phyloP scores from a whole-genome alignment of 2,329 filamentous ascomycete species.

The Fusarium bactridioides region DNA sequence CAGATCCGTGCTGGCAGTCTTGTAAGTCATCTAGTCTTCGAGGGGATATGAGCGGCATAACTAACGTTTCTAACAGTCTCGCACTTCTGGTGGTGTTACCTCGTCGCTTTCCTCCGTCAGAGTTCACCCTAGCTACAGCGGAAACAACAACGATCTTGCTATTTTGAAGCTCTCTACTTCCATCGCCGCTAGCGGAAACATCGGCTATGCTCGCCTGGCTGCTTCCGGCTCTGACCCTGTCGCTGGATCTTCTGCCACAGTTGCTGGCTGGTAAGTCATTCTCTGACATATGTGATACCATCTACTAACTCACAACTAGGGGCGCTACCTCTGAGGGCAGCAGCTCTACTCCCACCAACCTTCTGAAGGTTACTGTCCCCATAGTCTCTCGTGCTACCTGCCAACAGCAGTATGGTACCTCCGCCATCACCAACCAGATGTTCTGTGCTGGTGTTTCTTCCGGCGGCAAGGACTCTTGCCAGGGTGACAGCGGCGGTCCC shows the following conservation, averaged over 20 bases:
- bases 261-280: slow-evolving; percentile 42
- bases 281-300: accelerated
- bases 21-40: neutral
- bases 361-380: slow-evolving; percentile 45
- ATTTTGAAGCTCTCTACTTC: slow-evolving; percentile 42
- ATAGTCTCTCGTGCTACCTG: slow-evolving; percentile 42
- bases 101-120: slow-evolving; percentile 37
- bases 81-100: slow-evolving; percentile 39
- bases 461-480: slow-evolving; percentile 46
- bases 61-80: slow-evolving; percentile 13
- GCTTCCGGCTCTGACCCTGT: slow-evolving; percentile 39
- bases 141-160: slow-evolving; percentile 41
- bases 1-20: slow-evolving; percentile 41
- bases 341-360: slow-evolving; percentile 14
- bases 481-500: slow-evolving; percentile 45
- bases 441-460: slow-evolving; percentile 43
- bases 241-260: slow-evolving; percentile 26
- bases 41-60: accelerated
- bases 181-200: slow-evolving; percentile 17
- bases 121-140: slow-evolving; percentile 38
- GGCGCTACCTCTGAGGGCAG: slow-evolving; percentile 32
- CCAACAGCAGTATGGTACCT: slow-evolving; percentile 34
- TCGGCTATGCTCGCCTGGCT: slow-evolving; percentile 39
- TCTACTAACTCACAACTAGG: slow-evolving; percentile 18
- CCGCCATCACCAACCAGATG: slow-evolving; percentile 42